Base-by-base conservation (phyloP, 208 protist genomes). In the Acanthamoeba lenticulata region DNA sequence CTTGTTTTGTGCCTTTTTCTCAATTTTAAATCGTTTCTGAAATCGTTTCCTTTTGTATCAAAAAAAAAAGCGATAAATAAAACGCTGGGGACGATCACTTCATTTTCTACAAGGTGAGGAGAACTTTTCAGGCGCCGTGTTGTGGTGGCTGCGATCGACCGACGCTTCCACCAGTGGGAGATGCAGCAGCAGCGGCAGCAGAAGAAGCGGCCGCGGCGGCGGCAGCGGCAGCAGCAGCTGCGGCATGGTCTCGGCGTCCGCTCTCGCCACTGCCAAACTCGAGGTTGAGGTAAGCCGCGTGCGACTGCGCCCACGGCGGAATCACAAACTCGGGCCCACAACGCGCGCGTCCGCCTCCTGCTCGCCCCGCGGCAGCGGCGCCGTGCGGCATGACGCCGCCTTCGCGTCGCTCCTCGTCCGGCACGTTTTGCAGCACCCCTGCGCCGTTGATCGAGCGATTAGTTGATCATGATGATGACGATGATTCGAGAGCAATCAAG, bases 221-320 rank as follows among this genome's bases (percentile, higher is more conserved):
- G 36, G 65, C 15, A 9, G 24, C 38, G n/a, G 36, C 4, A 2
- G 67, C 34, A 5, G 15, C 67, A 17, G 21, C 21, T 5, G 27
- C 60, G 27, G 60, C 60, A n/a, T n/a, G n/a, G 67, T 77, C 67
- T 27, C 67, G 67, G 3, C 79, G 79, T 15, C 32, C 32, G 15
- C 42, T 42, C 79, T 89, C 79, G 27, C 79, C 79, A 42, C 79
- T 89, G 7, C 55, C 60, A 44, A 92, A 92, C 40, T 92, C 86
- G 17, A 92, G 60, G 40, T 92, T 65, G 55, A 92, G 57, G 38
- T 92, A 92, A 21, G 86, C 86, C 21, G 86, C 86, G 38, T 92
- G 86, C 24, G 86, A 52, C 5, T 45, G 86, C n/a, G 86, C 86
- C 86, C 86, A 92, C 3, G 86, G 57, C n/a, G 86, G 86, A 27